Evolutionary conservation across 2,329 filamentous ascomycete species (phyloP).

Genomic region (Tolypocladium ophioglossoides): DNA sequence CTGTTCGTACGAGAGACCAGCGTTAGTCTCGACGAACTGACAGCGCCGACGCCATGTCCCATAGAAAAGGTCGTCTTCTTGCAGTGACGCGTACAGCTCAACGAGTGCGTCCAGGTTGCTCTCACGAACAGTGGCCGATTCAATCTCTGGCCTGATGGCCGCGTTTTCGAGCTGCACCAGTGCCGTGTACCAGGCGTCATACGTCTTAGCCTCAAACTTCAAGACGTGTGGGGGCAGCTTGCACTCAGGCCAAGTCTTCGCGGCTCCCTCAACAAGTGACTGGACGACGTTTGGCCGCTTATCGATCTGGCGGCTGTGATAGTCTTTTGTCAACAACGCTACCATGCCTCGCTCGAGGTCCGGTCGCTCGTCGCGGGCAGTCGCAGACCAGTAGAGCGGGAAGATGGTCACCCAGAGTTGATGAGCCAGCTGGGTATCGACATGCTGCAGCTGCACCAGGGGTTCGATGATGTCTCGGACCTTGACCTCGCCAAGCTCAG

Average conservation of each 20-base stretch:
- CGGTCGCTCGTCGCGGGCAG: constrained; percentile 75
- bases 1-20: constrained; percentile 94
- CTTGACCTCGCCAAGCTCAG: constrained; percentile 75
- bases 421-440: constrained; percentile 71
- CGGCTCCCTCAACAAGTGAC: constrained; percentile 78
- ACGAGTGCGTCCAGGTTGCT: constrained; percentile 95
- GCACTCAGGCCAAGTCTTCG: constrained; percentile 74
- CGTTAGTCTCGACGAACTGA: constrained; percentile 95
- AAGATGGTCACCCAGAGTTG: constrained; percentile 88
- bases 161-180: constrained; percentile 83
- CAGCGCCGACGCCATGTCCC: constrained; percentile 92
- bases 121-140: constrained; percentile 76
- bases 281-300: constrained; percentile 93
- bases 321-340: constrained; percentile 86
- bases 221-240: constrained; percentile 93
- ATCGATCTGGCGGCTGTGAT: constrained; percentile 87
- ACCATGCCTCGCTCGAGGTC: constrained; percentile 90
- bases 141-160: constrained; percentile 72
- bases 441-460: constrained; percentile 82
- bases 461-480: constrained; percentile 84
- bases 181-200: constrained; percentile 95
- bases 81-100: constrained; percentile 79
- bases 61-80: constrained; percentile 96
- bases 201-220: constrained; percentile 89
- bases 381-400: constrained; percentile 85